Base-by-base conservation (phyloP, 257 asterid species). In the Paraleonurus japonicus region DNA sequence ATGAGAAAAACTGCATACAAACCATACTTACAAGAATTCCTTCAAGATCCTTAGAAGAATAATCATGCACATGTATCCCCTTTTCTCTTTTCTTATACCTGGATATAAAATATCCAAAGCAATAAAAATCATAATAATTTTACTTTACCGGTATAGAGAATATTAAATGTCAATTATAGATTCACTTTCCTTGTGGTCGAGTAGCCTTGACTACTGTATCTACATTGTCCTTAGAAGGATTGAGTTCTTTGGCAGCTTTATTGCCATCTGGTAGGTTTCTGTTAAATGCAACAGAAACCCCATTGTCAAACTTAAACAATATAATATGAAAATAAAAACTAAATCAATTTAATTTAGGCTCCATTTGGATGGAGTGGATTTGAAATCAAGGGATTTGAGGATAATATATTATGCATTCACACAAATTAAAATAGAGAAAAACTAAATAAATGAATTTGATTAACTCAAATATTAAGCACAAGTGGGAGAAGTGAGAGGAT, bases 121-220 rank as follows among this genome's bases (percentile, higher is more conserved):
- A 8, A 50, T 19, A 17, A 20, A 62, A 48, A 43, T 11, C 48
- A 45, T 32, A 59, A 20, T n/a, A 61, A 58, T 15, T n/a, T 43
- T n/a, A 16, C 67, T 7, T 43, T 30, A 65, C 13, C 19, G 22
- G 35, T 12, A 5, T 23, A 66, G 4, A 2, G 50, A 32, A 39
- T n/a, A 60, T 5, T 57, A 72, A 24, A 62, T 26, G 20, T 2
- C 30, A 32, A 23, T 32, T 39, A 47, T 0, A n/a, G 6, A 72
- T 82, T 72, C 41, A 95, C 98, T 98, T 92, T 81, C 99, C 99
- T 80, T 89, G 99, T 26, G 97, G 97, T 60, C 98, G 86, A 57
- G 99, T 87, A 73, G 75, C 81, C 86, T 95, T 95, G 23, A 72
- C 75, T 74, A 74, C 83, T 51, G 61, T 60, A 62, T 78, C 86